A percentile compares a stretch with the other conserved stretches of the same genome.
Conservation (phyloP, 1,284 basidiomycete genomes). For the Trichosporon ovoides region DNA sequence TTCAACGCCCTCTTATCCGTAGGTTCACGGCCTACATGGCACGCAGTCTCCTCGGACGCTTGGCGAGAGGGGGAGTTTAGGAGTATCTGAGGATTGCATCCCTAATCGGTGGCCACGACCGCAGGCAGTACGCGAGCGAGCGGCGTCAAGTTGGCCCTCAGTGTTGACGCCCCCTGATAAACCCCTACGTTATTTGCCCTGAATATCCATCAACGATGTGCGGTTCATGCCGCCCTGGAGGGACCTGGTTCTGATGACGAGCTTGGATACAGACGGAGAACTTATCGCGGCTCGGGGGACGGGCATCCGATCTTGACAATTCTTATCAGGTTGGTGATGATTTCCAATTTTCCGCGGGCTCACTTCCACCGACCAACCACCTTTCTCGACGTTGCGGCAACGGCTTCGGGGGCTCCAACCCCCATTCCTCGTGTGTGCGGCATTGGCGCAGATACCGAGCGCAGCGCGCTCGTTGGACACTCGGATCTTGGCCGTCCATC, state of each 20-base stretch:
- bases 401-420: not conserved
- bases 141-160: too few relatives aligned
- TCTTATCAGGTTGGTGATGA: not conserved
- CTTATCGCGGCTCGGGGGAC: conserved; percentile 5
- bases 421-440: not conserved
- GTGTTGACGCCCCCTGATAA: too few relatives aligned
- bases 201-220: not conserved
- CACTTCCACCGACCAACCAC: not conserved
- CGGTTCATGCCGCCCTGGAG: not conserved
- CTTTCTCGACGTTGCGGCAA: not conserved
- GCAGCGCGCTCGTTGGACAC: not conserved
- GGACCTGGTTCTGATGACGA: conserved; percentile 1
- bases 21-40: too few relatives aligned
- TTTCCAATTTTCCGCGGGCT: not conserved
- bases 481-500: not conserved
- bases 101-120: not conserved
- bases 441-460: not conserved
- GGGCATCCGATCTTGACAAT: conserved; percentile 2
- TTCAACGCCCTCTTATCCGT: too few relatives aligned
- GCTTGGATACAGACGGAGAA: not conserved
- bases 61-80: too few relatives aligned
- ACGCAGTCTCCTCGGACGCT: too few relatives aligned
- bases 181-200: too few relatives aligned
- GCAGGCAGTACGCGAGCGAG: too few relatives aligned
- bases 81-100: too few relatives aligned